Percentiles rank a stretch among this genome's conserved stretches.
These are phyloP conservation scores for Xylaria grammica DNA, from an alignment of 495 filamentous ascomycete species.

Conservation along the genomic window DNA sequence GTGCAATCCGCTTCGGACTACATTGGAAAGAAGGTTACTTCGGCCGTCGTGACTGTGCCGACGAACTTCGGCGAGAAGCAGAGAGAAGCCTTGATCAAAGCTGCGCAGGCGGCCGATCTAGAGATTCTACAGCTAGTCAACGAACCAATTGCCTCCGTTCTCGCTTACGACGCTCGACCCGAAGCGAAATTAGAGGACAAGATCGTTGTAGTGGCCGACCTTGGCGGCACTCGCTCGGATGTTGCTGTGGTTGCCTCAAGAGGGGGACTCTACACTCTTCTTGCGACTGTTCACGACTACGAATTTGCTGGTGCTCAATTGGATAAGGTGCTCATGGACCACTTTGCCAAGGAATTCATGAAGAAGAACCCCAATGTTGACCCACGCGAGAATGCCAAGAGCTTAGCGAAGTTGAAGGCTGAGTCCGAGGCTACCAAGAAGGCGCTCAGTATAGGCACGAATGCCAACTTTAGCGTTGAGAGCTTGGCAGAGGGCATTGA, in stretches of 20 bases:
- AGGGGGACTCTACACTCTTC: slow-evolving; percentile 94
- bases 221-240: slow-evolving; percentile 92
- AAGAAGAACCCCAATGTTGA: slow-evolving; percentile 88
- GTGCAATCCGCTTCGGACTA: slow-evolving; percentile 86
- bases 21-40: slow-evolving; percentile 87
- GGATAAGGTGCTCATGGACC: slow-evolving; percentile 88
- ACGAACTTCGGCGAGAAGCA: slow-evolving; percentile 91
- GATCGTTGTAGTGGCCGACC: slow-evolving; percentile 87
- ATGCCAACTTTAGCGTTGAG: slow-evolving; percentile 90
- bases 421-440: slow-evolving; percentile 91
- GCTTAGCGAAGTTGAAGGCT: slow-evolving; percentile 88
- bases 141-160: slow-evolving; percentile 88
- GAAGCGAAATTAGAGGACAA: slow-evolving; percentile 80
- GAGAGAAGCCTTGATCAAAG: slow-evolving; percentile 73
- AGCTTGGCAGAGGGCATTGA: slow-evolving; percentile 85
- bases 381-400: slow-evolving; percentile 77
- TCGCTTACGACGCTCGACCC: slow-evolving; percentile 89
- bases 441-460: slow-evolving; percentile 83
- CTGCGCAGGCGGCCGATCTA: slow-evolving; percentile 81
- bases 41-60: slow-evolving; percentile 90
- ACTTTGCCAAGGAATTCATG: slow-evolving; percentile 97
- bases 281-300: slow-evolving; percentile 94
- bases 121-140: slow-evolving; percentile 91
- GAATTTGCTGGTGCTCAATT: slow-evolving; percentile 81
- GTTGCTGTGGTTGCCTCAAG: slow-evolving; percentile 87